Conservation (phyloP, 2,329 filamentous ascomycete genomes). For the Eutypa lata region DNA sequence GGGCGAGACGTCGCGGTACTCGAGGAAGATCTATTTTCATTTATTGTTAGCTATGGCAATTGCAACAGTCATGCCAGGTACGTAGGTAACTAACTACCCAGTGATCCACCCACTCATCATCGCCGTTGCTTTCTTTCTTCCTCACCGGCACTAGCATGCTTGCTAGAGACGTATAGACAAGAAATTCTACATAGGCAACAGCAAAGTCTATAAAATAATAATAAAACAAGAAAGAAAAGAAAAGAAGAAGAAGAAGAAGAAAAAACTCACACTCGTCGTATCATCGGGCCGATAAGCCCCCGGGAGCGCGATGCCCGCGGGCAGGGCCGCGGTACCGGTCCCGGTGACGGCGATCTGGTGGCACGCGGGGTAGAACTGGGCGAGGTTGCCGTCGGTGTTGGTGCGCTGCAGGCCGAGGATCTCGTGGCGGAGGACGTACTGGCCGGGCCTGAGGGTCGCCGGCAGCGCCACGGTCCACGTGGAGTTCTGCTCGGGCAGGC, state of each 20-base stretch:
- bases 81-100: too few species aligned
- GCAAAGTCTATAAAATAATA: too few species aligned
- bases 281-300: conserved; percentile 19
- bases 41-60: neutral
- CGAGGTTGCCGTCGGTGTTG: conserved; percentile 12
- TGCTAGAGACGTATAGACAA: too few species aligned
- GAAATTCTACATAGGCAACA: too few species aligned
- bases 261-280: conserved; percentile 5
- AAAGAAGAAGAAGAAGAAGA: neutral
- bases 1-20: conserved; percentile 20
- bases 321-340: conserved; percentile 5
- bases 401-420: conserved; percentile 12
- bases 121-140: too few species aligned
- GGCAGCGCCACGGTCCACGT: conserved; percentile 2
- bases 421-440: conserved; percentile 6
- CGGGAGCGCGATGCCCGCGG: conserved; percentile 19
- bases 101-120: too few species aligned
- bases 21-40: conserved; percentile 23
- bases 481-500: conserved; percentile 2
- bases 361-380: conserved; percentile 18
- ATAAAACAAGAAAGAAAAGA: too few species aligned
- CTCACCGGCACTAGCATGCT: too few species aligned
- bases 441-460: neutral
- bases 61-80: too few species aligned
- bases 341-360: conserved; percentile 17